A percentile compares a stretch with the other conserved stretches of the same genome.
Conservation (phyloP, 163 green algal genomes). For the Trebouxiophyceae sp. region DNA sequence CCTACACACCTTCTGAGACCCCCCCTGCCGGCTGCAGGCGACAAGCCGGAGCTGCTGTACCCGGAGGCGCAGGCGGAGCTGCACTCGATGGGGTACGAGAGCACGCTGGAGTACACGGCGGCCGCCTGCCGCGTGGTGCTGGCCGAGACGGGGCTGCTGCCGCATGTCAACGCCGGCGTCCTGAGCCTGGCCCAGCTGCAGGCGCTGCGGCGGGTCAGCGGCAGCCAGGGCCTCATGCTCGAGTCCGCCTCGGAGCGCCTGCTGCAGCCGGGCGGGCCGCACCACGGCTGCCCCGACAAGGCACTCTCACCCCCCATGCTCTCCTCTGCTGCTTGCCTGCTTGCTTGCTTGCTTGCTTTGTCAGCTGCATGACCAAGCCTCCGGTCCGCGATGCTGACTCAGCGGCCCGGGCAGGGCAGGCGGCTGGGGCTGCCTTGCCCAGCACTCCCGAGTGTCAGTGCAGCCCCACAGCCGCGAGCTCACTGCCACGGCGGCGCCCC, state of each 20-base stretch:
- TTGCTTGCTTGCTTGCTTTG: no score
- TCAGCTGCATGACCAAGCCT: no score
- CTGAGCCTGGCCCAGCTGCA: constrained; percentile 38
- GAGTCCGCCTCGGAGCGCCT: constrained; percentile 46
- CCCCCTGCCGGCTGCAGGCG: constrained; percentile 34
- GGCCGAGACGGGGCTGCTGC: constrained; percentile 67
- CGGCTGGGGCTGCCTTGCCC: no score
- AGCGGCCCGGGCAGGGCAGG: no score
- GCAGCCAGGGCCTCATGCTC: constrained; percentile 81
- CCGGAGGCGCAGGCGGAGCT: constrained; percentile 59
- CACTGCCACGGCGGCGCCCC: not conserved
- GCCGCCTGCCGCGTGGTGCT: constrained; percentile 39
- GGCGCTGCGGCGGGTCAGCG: constrained; percentile 21
- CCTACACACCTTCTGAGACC: no score
- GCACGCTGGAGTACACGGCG: constrained; percentile 65
- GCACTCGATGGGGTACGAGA: constrained; percentile 45
- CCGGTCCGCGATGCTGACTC: no score
- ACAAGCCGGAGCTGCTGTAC: constrained; percentile 77
- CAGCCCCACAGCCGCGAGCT: not conserved
- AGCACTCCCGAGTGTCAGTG: not conserved
- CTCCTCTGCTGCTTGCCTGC: no score
- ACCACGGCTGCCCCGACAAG: constrained; percentile 77
- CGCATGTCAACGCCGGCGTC: constrained; percentile 78
- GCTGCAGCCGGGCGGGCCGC: constrained; percentile 45
- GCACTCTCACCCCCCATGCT: no score